Conservation (phyloP, 352 stramenopile species). For the Globisporangium orthogonon region DNA sequence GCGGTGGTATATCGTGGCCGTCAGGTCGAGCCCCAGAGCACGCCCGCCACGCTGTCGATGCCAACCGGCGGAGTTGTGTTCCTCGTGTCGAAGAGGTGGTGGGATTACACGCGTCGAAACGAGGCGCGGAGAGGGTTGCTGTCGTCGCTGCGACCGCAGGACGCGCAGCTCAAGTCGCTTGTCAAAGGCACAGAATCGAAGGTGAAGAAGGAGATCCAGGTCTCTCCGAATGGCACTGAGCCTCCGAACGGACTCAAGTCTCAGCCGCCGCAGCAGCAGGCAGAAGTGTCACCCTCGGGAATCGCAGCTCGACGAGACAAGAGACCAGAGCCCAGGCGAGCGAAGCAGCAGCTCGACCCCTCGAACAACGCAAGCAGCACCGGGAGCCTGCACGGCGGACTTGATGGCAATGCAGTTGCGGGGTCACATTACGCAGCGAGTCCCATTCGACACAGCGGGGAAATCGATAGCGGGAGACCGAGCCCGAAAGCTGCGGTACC, state of each 20-base stretch:
- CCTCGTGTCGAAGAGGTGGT: constrained; percentile 43
- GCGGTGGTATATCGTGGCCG: constrained; percentile 38
- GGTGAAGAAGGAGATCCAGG: constrained; percentile 27
- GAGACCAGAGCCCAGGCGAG: constrained; percentile 5
- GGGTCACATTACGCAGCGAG: background rate
- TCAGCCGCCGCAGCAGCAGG: background rate
- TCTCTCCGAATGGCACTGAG: background rate
- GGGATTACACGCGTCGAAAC: constrained; percentile 46
- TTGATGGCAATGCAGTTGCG: too few relatives aligned
- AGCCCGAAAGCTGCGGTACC: background rate
- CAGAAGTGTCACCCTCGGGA: background rate
- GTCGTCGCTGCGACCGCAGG: constrained; percentile 38
- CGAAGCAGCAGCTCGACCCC: constrained; percentile 1
- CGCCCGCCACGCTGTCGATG: constrained; percentile 27
- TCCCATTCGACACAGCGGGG: background rate
- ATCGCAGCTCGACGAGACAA: constrained; percentile 4
- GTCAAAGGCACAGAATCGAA: constrained; percentile 32
- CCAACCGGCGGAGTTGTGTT: constrained; percentile 36
- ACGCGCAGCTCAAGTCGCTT: constrained; percentile 37
- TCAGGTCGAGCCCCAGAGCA: constrained; percentile 29
- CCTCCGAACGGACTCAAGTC: constrained; percentile 7
- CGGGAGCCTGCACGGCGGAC: constrained; percentile 8
- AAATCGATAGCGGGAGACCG: background rate
- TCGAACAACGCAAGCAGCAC: constrained; percentile 15
- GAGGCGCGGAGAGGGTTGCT: constrained; percentile 40